Base-by-base conservation (phyloP, 805 yeast species). In the Yarrowia phangngaensis region DNA sequence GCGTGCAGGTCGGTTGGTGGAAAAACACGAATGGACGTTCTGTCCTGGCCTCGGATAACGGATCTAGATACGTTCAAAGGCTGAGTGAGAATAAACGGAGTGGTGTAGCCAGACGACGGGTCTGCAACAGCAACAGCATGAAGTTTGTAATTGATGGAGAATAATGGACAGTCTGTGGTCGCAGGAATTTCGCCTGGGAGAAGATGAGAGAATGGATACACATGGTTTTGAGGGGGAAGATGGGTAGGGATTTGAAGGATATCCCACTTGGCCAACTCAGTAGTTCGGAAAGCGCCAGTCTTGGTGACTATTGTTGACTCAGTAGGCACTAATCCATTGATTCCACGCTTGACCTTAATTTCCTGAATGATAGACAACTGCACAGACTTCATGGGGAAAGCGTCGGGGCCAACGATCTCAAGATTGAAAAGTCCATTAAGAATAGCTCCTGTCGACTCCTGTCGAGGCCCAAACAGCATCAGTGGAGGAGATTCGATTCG, bases 1-100 rank as follows among this genome's bases (percentile, higher is more conserved):
- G 95, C 94, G 3, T 87, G 81, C 27, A 92, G 81, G 32, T 83
- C 84, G 0, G 97, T 90, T 6, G 99, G 97, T 1, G 98, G 98
- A 65, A 92, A 92, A 1, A 92, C 85, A 53, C 99, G 75, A 28
- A 87, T 67, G 1, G 95, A 85, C 60, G 84, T 86, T 57, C 88
- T 73, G 61, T 89, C 96, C 2, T 85, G 84, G 6, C 92, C 90
- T 35, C 86, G 70, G 17, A 85, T 63, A 22, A 90, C 77, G 51
- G 94, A 82, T 58, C 98, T 74, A 34, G 83, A 73, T 2, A 92
- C 71, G 55, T 81, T 74, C 7, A 92, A 63, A 0, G 95, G 94
- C 52, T 84, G 67, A 2, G 68, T 65, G 28, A 79, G 58, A 41
- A 67, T 66, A 17, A 75, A 65, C n/a, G 64, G 55, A 14, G 55